A percentile compares a stretch with the other conserved stretches of the same genome.
Evolutionary conservation across 1,284 basidiomycete species (phyloP).

Genomic region (Moesziomyces sp.): DNA sequence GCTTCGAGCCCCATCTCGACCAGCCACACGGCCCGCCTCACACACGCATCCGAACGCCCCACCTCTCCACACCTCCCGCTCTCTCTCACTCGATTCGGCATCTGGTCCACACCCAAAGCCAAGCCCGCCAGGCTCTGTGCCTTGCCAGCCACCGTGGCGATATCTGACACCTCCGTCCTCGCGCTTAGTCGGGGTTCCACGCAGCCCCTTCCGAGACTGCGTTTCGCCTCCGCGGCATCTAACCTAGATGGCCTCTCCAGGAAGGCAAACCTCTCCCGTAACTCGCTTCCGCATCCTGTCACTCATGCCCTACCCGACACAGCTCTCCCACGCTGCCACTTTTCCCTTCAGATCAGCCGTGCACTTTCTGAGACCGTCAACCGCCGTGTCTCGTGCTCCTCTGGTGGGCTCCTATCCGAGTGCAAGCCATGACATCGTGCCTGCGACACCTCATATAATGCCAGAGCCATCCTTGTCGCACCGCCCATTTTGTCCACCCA

Average conservation of each 20-base stretch:
- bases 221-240: not conserved
- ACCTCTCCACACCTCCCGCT: slow-evolving; percentile 1
- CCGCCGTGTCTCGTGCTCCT: not conserved
- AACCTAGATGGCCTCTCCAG: not conserved
- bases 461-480: not conserved
- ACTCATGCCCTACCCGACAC: not conserved
- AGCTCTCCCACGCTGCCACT: not conserved
- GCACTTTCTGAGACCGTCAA: slow-evolving; percentile 18
- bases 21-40: slow-evolving; percentile 8
- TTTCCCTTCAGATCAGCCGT: not conserved
- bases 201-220: not conserved
- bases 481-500: not conserved
- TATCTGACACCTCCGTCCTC: slow-evolving; percentile 7
- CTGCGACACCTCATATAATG: slow-evolving; percentile 22
- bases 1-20: slow-evolving; percentile 5
- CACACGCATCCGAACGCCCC: slow-evolving; percentile 1
- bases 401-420: slow-evolving; percentile 3
- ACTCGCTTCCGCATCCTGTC: not conserved
- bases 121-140: not conserved
- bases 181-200: slow-evolving; percentile 5
- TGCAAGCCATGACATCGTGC: slow-evolving; percentile 11
- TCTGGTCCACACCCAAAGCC: not conserved
- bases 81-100: not conserved
- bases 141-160: slow-evolving; percentile 1
- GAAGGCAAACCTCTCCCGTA: not conserved